phyloP scores from a whole-genome alignment of 2,329 filamentous ascomycete species.

The Dichotomopilus funicola region DNA sequence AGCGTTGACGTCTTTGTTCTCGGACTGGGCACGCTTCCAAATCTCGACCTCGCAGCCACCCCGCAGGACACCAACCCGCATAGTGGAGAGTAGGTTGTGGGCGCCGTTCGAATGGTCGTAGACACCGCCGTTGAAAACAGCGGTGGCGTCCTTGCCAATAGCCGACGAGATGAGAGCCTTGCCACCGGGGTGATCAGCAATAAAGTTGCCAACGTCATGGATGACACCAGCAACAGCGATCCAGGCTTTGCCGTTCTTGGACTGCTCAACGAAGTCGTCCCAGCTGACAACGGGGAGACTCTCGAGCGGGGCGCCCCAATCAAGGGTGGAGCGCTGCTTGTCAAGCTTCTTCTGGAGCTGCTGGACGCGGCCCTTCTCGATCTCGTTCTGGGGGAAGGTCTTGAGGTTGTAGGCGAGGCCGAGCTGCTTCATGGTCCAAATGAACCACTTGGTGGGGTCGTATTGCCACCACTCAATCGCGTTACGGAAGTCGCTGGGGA shows the following conservation, averaged over 20 bases:
- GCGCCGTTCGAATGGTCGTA: constrained; percentile 87
- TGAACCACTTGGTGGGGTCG: constrained; percentile 85
- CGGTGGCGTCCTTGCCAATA: constrained; percentile 81
- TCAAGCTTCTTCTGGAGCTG: constrained; percentile 90
- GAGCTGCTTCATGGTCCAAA: constrained; percentile 77
- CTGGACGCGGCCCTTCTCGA: constrained; percentile 85
- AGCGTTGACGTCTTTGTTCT: constrained; percentile 75
- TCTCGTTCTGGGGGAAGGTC: constrained; percentile 86
- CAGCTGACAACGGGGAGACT: constrained; percentile 79
- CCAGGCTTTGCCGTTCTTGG: constrained; percentile 70
- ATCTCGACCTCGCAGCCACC: constrained; percentile 87
- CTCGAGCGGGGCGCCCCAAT: constrained; percentile 82
- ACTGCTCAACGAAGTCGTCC: constrained; percentile 75
- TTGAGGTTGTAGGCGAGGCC: constrained; percentile 82
- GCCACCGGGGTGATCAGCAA: constrained; percentile 85
- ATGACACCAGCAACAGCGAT: constrained; percentile 77
- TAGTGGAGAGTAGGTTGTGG: constrained; percentile 81
- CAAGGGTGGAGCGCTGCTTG: constrained; percentile 72
- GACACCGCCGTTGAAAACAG: constrained; percentile 87
- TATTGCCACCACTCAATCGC: constrained; percentile 89
- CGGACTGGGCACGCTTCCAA: constrained; percentile 80
- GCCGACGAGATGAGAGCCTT: constrained; percentile 78
- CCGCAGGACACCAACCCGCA: constrained; percentile 80
- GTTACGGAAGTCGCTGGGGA: constrained; percentile 88
- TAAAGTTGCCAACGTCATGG: constrained; percentile 77